Base-by-base conservation (phyloP, 345 rosid species). In the Brassica cretica region DNA sequence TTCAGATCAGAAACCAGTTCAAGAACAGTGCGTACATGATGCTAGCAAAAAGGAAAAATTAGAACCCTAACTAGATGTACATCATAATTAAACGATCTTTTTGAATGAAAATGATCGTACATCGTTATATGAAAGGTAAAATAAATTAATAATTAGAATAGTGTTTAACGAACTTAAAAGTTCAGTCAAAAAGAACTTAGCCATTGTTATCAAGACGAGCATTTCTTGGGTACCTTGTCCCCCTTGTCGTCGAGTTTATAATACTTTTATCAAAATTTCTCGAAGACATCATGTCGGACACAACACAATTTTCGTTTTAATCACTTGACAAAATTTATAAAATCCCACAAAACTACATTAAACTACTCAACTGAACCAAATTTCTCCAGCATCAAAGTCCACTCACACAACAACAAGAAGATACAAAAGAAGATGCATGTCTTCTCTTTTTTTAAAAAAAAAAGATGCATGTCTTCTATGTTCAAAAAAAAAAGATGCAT, bases 361-460 rank as follows among this genome's bases (percentile, higher is more conserved):
- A 59, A 24, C 8, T 24, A 11, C 32, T 24, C 64, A 61, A 8
- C 41, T 35, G 2, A 61, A 41, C 35, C 35, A 62, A 29, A 5
- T 12, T 29, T 29, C 8, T 6, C 4, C 39, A 62, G 11, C 29
- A 62, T 29, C 65, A 62, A 62, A 62, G 66, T 64, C 24, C 67
- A 32, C 67, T 5, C 27, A 35, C 49, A 35, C 69, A 18, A 18
- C 29, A 37, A 65, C 15, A 65, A 37, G 29, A 63, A 63, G 18
- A 6, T 33, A 51, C 35, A 33, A 53, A 63, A n/a, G 41, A 33
- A 64, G 37, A 74, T n/a, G 41, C 77, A 32, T 33, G 56, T 16
- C 21, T 27, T 16, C 53, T 15, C 24, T 21, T 21, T 21, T 21
- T 21, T 21, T 21, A 21, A 21, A 21, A 33, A 53, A 53, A n/a